These are phyloP conservation scores for Serendipita sp. DNA, from an alignment of 768 basidiomycete species.

Conservation along the genomic window DNA sequence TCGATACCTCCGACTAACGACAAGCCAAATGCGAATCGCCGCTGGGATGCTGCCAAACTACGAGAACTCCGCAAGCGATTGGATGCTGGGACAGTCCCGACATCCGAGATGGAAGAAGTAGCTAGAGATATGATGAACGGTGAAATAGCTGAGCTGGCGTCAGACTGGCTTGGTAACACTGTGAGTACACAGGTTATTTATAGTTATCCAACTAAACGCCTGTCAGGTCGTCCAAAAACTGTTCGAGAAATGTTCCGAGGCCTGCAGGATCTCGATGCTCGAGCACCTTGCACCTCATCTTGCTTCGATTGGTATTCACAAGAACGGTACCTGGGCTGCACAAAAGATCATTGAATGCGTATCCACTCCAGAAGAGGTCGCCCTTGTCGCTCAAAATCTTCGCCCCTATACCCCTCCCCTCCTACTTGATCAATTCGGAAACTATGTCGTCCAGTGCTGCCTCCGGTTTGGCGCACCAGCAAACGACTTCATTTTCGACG, in stretches of 20 bases:
- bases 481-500: conserved; percentile 94
- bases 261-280: conserved; percentile 72
- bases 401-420: conserved; percentile 85
- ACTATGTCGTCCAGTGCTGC: conserved; percentile 86
- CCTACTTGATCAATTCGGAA: conserved; percentile 84
- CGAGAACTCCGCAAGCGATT: conserved; percentile 88
- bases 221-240: conserved; percentile 84
- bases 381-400: conserved; percentile 69
- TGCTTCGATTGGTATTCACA: conserved; percentile 96
- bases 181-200: conserved; percentile 23
- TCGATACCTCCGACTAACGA: conserved; percentile 84
- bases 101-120: conserved; percentile 79
- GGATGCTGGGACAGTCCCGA: conserved; percentile 71
- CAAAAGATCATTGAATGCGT: conserved; percentile 99
- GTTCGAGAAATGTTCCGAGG: conserved; percentile 73
- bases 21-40: conserved; percentile 53
- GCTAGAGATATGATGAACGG: conserved; percentile 82
- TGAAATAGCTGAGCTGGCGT: conserved; percentile 87
- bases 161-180: conserved; percentile 97
- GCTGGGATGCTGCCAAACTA: conserved; percentile 86
- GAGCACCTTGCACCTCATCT: conserved; percentile 87
- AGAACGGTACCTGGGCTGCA: conserved; percentile 99
- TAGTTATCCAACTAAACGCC: conserved; percentile 1
- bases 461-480: conserved; percentile 77
- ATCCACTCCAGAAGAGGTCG: conserved; percentile 69